Percentiles rank a stretch among this genome's conserved stretches.
Conservation (phyloP, 306 rosid species). For the Castanea mollissima region DNA sequence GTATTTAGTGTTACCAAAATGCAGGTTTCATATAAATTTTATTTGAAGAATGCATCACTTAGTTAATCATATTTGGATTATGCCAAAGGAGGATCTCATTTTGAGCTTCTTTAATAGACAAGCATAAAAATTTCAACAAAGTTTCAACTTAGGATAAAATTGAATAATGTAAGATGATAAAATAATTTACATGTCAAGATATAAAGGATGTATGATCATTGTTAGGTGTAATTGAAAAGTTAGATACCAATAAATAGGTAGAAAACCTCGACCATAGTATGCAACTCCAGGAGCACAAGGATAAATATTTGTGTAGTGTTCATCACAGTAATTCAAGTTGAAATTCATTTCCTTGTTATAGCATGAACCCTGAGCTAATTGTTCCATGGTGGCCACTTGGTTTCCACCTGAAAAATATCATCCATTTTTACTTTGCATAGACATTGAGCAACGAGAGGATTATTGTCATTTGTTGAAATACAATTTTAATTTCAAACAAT, state of each 20-base stretch:
- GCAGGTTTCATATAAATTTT: too few species aligned
- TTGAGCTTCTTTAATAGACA: background rate
- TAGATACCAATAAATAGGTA: constrained; percentile 83
- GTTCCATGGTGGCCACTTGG: constrained; percentile 95
- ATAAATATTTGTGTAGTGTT: constrained; percentile 58
- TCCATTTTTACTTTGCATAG: constrained; percentile 13
- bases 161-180: background rate
- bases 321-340: constrained; percentile 72
- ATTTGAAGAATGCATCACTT: too few species aligned
- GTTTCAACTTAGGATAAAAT: too few species aligned
- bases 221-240: background rate
- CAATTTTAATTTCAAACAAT: too few species aligned
- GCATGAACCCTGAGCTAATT: constrained; percentile 90
- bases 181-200: background rate
- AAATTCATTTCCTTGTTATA: constrained; percentile 93
- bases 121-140: too few species aligned
- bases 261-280: constrained; percentile 88
- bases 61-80: too few species aligned
- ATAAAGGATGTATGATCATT: background rate
- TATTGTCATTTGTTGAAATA: background rate
- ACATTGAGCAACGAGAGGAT: background rate
- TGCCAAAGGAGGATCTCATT: background rate
- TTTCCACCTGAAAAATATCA: constrained; percentile 51
- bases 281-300: constrained; percentile 87
- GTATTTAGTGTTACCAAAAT: too few species aligned